Evolutionary conservation across 768 basidiomycete genomes (phyloP), one percentile per base, ranked within the genome.

Genomic region (Butyriboletus loyo): DNA sequence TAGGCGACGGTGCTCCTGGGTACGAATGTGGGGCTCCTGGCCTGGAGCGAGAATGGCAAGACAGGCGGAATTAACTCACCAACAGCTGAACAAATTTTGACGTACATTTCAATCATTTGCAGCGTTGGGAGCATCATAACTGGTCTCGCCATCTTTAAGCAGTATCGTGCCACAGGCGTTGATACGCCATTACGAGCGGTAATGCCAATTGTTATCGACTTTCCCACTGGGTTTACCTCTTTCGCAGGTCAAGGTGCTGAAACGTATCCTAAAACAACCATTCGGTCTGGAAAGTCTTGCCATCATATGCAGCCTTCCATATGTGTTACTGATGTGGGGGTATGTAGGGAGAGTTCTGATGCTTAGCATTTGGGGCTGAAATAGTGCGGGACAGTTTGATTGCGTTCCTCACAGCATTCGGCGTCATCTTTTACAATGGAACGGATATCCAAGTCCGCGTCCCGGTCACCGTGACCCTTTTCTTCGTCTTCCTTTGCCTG

Each of bases 241-340:
- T 36, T 39, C 19, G 13, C 35, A 68, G 67, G 56, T 68, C 15
- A 42, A 55, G 15, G 56, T 66, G 3, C 42, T 68, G 47, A 66
- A 60, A 42, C 67, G 64, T 5, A 68, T 68, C 14, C 47, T 68
- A 5, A 54, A 59, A 13, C 54, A 60, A 25, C 44, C 46, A 8
- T 55, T 65, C 19, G 72, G 73, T 14, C 54, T 73, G 3, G 74
- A 75, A 44, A 61, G 67, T 13, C 60, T 77, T 28, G 64, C 75
- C 6, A 70, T 76, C 31, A 63, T 73, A 45, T 77, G 71, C 44
- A 73, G 70, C 51, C 66, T 76, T 38, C 75, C 75, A 7, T 72
- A 75, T 31, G 71, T 72, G 32, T 52, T 75, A 7, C 59, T 76
- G 37, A 67, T 76, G 66, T 76, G 72, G 68, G 59, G 69, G 75